Base-by-base conservation (phyloP, 345 rosid genomes). In the Arabidopsis suecica region DNA sequence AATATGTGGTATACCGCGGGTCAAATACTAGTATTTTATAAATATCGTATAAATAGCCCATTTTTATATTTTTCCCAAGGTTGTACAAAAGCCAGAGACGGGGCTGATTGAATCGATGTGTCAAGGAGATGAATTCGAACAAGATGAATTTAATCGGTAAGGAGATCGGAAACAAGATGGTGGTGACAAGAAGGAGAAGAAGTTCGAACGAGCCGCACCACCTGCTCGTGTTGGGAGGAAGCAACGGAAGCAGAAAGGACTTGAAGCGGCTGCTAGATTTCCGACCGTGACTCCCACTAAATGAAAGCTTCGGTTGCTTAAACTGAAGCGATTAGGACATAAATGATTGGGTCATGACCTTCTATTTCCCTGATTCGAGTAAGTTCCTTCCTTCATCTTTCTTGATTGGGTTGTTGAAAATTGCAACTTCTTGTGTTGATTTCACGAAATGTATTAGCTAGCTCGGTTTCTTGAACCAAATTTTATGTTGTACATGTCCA, bases 151-250 rank as follows among this genome's bases (percentile, higher is more conserved):
- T 50, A 89, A 84, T 76, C 83, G 96, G 58, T 93, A 84, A 57
- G 95, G 93, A 9, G 97, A 88, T 77, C 86, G 89, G 71, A 90
- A 86, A 74, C 82, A 74, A 1, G 91, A 88, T 69, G 92, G 89
- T 11, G 81, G 85, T 25, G 93, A 89, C 40, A 95, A 90, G 82
- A 95, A 95, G 71, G 98, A 90, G 32, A 90, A 92, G 84, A 95
- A 92, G 75, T 92, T 86, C 79, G 96, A 92, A 75, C 97, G 93
- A 16, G 89, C 97, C 0, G 97, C 96, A 1, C 93, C 97, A 5
- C 99, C 97, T 0, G 80, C 93, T 12, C 88, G 97, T 3, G 97
- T 90, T 5, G 97, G 97, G 18, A 84, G 97, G 40, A 92, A 92
- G 79, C 97, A 90, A 66, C 84, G 98, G 45, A 88, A 83, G 57